Evolutionary conservation across 176 grass and related monocot genomes (phyloP), one percentile per base, ranked within the genome.

Genomic region (Zea luxurians): DNA sequence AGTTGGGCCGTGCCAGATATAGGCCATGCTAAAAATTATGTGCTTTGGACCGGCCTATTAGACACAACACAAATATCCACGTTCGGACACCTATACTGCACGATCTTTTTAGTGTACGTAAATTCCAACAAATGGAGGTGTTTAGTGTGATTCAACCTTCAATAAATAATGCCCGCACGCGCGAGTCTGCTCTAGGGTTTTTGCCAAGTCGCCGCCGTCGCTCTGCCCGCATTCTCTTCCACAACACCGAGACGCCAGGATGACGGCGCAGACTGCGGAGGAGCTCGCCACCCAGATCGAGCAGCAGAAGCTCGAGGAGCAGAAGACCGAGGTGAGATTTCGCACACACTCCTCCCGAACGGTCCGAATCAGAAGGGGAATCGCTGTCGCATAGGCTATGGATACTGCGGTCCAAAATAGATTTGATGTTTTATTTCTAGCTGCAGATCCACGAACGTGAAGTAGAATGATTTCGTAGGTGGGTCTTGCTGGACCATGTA

Each of bases 161-260:
- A 75, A 80, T 86, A 86, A 76, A 86, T 81, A 63, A 55, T 55
- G 52, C 52, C 27, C 27, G 27, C 27, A 27, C 27, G 27, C 2
- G 18, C 74, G 55, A 63, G 67, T n/a, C 71, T 70, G 57, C 84
- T 46, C 64, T 81, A 91, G 86, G 86, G 82, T 80, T 91, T 83
- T 74, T 53, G 68, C 37, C 36, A 49, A 20, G 44, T 80, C 70
- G 42, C 80, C 81, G 45, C 76, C 69, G 7, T 35, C 43, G 44
- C 55, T 37, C 49, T 75, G 11, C 36, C 21, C 46, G 37, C 73
- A 10, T 43, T 27, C 13, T 36, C 27, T 27, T 27, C 27, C 27
- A 27, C 27, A 27, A 27, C 27, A 27, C 27, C 27, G 27, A 27
- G 27, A 27, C 27, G 27, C 27, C 27, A 27, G 27, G 27, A 27